Evolutionary conservation across 371 early-diverging fungal genomes (phyloP).

Genomic region (Actinomortierella ambigua): DNA sequence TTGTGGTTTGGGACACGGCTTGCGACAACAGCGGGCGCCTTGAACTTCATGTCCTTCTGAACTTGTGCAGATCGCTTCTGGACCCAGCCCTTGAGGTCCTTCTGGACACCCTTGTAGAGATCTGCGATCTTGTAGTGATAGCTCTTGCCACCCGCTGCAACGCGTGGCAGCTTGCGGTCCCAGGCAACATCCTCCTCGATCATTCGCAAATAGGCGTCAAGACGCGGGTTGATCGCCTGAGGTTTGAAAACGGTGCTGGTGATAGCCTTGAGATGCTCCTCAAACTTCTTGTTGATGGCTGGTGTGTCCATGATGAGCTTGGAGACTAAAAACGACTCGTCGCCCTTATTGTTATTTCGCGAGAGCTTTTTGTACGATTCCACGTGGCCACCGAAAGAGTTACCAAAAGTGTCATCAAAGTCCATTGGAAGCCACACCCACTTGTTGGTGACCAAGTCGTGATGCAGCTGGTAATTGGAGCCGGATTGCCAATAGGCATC

Average conservation of each 20-base stretch:
- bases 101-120: slow-evolving; percentile 16
- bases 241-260: slow-evolving; percentile 61
- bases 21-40: slow-evolving; percentile 9
- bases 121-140: slow-evolving; percentile 28
- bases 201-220: slow-evolving; percentile 57
- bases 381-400: slow-evolving; percentile 14
- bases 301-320: slow-evolving; percentile 51
- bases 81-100: too few species aligned
- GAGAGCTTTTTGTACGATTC: too few species aligned
- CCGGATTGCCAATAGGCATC: slow-evolving; percentile 37
- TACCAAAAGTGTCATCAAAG: slow-evolving; percentile 54
- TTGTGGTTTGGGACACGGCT: slow-evolving; percentile 12
- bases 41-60: too few species aligned
- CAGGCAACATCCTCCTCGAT: slow-evolving; percentile 58
- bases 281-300: slow-evolving; percentile 51
- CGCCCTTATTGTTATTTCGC: slow-evolving; percentile 46
- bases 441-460: slow-evolving; percentile 50
- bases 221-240: slow-evolving; percentile 49
- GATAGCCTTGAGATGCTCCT: slow-evolving; percentile 54
- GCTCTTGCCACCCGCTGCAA: slow-evolving; percentile 25
- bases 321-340: slow-evolving; percentile 29
- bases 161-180: slow-evolving; percentile 47
- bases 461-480: slow-evolving; percentile 57
- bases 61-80: too few species aligned
- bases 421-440: slow-evolving; percentile 61